phyloP scores from a whole-genome alignment of 805 yeast genomes.

The Ogataea paraovalis region DNA sequence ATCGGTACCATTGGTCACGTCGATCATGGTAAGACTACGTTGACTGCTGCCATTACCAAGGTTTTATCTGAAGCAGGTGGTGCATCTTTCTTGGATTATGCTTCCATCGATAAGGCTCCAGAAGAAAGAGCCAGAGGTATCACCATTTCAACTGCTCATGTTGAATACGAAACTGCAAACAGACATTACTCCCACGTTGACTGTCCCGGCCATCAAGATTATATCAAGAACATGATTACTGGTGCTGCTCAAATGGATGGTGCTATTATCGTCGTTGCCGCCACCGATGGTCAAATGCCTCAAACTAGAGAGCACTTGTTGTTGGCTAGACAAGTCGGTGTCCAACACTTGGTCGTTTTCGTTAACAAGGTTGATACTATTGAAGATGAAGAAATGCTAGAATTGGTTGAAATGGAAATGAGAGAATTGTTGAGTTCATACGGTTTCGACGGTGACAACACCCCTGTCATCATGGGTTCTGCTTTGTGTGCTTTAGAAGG shows the following conservation, averaged over 20 bases:
- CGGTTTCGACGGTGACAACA: constrained; percentile 97
- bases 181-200: constrained; percentile 98
- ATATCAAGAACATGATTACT: constrained; percentile 97
- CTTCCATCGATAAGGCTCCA: constrained; percentile 94
- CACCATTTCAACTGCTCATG: constrained; percentile 96
- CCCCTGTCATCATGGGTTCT: constrained; percentile 98
- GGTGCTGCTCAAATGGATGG: constrained; percentile 99
- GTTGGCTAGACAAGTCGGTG: constrained; percentile 99
- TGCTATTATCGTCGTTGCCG: constrained; percentile 98
- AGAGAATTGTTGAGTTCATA: constrained; percentile 87
- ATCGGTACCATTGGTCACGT: constrained; percentile 99
- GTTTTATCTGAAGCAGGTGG: constrained; percentile 84
- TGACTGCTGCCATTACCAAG: constrained; percentile 98
- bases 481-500: constrained; percentile 95
- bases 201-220: constrained; percentile 99
- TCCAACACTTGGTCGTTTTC: constrained; percentile 92
- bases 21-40: constrained; percentile 97
- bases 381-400: constrained; percentile 98
- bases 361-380: constrained; percentile 98
- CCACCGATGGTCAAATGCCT: constrained; percentile 99
- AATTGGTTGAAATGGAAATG: constrained; percentile 99
- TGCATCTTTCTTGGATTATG: constrained; percentile 89
- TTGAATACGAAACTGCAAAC: constrained; percentile 90
- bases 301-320: constrained; percentile 98
- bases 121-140: constrained; percentile 99